Base-by-base conservation (phyloP, 164 flowering plant species). In the Amborella trichopoda region DNA sequence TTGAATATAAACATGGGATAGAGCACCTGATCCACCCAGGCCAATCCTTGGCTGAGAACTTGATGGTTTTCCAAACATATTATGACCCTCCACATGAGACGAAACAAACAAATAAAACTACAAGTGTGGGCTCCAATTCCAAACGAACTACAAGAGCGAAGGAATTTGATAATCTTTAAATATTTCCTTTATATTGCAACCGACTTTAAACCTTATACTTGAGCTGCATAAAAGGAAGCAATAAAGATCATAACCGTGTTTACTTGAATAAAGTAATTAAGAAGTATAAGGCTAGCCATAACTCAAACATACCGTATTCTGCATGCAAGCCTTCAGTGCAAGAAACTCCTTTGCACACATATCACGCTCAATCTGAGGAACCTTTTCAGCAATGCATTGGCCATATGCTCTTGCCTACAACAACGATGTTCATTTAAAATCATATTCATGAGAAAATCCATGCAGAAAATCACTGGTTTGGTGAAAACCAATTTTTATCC, bases 291-390 rank as follows among this genome's bases (percentile, higher is more conserved):
- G 6, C 30, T 28, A 18, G 5, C 32, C 14, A 41, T 41, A 16
- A n/a, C 28, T 26, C 32, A 1, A n/a, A n/a, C 17, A 44, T 81
- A 90, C 95, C 80, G 62, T 63, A 34, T 67, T 80, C 55, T 78
- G 83, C 98, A 86, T 86, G 76, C 98, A 90, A 64, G 62, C 61
- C 63, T 72, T 81, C 28, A 86, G 52, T 33, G 68, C 78, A 54
- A 77, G 69, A 67, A 85, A 90, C 67, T 90, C 91, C 66, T 90
- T 83, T 58, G 75, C 51, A 57, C 98, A 86, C 95, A 86, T 83
- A 60, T 86, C 84, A 21, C 68, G 81, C 55, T 90, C 95, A 62
- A 90, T 74, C 66, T 77, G 72, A 26, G 91, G 95, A 66, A 90
- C 78, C 66, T 80, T 86, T 44, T 70, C 71, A 11, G 91, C 81